Percentiles rank a stretch among this genome's conserved stretches.
These are phyloP conservation scores for Pouteria glomerata DNA, from an alignment of 148 eudicot genomes.

Conservation along the genomic window DNA sequence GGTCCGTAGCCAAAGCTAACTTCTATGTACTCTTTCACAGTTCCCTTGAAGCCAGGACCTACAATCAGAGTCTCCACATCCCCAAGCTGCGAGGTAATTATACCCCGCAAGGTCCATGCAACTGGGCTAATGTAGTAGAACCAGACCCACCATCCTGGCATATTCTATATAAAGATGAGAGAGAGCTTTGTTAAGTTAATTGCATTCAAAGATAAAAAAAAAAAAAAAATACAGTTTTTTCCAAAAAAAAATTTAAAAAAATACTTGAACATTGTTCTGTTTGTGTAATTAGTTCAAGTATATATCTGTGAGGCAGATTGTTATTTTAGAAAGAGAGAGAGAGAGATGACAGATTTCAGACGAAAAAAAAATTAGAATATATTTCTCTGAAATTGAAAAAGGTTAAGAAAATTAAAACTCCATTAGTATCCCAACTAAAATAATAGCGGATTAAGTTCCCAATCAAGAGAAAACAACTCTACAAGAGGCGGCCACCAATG, in stretches of 20 bases:
- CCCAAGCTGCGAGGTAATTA: constrained; percentile 72
- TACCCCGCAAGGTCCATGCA: constrained; percentile 70
- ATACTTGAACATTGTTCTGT: too few species aligned
- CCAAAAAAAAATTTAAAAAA: too few species aligned
- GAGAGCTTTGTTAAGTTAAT: neutral
- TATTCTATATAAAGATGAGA: constrained; percentile 31
- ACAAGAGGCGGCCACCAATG: neutral
- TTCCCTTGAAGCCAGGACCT: constrained; percentile 50
- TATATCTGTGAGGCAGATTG: neutral
- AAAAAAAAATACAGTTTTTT: neutral
- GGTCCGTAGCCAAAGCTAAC: constrained; percentile 46
- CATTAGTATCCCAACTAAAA: neutral
- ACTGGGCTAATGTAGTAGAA: constrained; percentile 80
- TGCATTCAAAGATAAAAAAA: neutral
- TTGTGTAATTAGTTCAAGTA: neutral
- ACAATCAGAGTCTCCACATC: constrained; percentile 51
- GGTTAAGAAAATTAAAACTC: neutral
- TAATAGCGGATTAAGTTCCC: neutral
- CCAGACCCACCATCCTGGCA: constrained; percentile 96
- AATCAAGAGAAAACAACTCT: too few species aligned
- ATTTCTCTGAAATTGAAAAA: neutral
- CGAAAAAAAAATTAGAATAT: neutral
- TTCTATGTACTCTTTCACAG: constrained; percentile 59
- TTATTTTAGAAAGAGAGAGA: too few species aligned
- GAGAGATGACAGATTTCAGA: neutral